These are phyloP conservation scores for Hypoxylon subgilvum DNA, from an alignment of 495 filamentous ascomycete species.

Conservation along the genomic window DNA sequence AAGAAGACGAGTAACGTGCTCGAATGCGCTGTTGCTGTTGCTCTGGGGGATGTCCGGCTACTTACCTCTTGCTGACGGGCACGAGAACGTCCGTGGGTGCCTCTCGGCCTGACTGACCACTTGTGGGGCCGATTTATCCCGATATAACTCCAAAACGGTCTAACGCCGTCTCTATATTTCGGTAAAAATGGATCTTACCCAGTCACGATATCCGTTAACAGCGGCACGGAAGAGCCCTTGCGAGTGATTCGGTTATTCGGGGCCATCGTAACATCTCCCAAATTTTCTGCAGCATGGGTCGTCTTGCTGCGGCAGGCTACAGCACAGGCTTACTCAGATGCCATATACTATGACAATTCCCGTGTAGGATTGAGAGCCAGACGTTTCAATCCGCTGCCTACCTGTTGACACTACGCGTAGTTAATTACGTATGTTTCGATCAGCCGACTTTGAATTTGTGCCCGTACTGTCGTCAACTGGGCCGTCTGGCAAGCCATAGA, in stretches of 20 bases:
- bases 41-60: neutral
- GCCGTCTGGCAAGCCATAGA: too few relatives aligned
- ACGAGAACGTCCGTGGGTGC: conserved; percentile 12
- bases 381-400: too few relatives aligned
- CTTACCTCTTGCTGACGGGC: conserved; percentile 6
- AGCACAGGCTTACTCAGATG: too few relatives aligned
- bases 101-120: conserved; percentile 8
- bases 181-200: neutral
- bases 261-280: too few relatives aligned
- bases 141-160: conserved; percentile 10
- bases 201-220: conserved; percentile 16
- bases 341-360: too few relatives aligned
- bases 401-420: too few relatives aligned
- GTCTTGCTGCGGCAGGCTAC: too few relatives aligned
- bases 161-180: neutral
- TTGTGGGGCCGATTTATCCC: conserved; percentile 34
- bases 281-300: too few relatives aligned
- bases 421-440: too few relatives aligned
- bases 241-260: neutral
- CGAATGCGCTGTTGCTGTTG: conserved; percentile 3
- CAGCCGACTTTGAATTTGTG: too few relatives aligned
- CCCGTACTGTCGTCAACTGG: too few relatives aligned
- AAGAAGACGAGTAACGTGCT: conserved; percentile 4
- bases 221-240: neutral
- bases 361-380: too few relatives aligned